phyloP scores from a whole-genome alignment of 2,329 filamentous ascomycete species.

The Neonectria hederae region DNA sequence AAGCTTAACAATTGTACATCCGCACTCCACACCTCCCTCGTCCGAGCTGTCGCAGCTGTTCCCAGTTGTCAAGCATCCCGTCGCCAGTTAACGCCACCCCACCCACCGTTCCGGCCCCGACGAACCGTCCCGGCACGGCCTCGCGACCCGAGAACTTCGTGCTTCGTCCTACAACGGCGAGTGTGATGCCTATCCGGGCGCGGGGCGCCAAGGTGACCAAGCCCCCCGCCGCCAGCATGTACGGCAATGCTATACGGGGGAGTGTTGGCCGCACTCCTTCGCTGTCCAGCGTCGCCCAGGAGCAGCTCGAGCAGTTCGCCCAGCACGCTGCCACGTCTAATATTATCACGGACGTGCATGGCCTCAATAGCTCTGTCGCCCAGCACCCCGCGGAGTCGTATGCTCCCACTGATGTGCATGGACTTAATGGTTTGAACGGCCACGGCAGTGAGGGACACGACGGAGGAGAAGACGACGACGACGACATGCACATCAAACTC shows the following conservation, averaged over 20 bases:
- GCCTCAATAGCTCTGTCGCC: background rate
- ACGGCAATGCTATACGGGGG: background rate
- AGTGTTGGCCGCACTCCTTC: conserved; percentile 17
- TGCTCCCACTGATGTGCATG: background rate
- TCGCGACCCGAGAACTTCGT: background rate
- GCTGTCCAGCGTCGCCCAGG: conserved; percentile 39
- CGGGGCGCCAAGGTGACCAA: conserved; percentile 58
- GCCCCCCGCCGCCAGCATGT: conserved; percentile 34
- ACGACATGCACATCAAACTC: conserved; percentile 1
- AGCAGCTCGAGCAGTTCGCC: conserved; percentile 46
- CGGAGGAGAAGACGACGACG: background rate
- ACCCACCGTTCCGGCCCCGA: background rate
- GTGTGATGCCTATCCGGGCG: conserved; percentile 45
- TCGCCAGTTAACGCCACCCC: conserved; percentile 4
- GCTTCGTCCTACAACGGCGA: background rate
- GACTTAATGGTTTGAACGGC: background rate
- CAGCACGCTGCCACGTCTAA: conserved; percentile 2
- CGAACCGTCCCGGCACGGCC: background rate
- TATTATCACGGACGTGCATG: background rate
- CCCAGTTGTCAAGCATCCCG: conserved; percentile 25
- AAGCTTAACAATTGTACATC: background rate
- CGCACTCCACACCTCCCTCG: conserved; percentile 27
- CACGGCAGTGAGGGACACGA: background rate
- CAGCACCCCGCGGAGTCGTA: background rate
- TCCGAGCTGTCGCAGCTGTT: conserved; percentile 32